Conservation (phyloP, 1,284 basidiomycete genomes). For the Fomitiporia mediterranea region DNA sequence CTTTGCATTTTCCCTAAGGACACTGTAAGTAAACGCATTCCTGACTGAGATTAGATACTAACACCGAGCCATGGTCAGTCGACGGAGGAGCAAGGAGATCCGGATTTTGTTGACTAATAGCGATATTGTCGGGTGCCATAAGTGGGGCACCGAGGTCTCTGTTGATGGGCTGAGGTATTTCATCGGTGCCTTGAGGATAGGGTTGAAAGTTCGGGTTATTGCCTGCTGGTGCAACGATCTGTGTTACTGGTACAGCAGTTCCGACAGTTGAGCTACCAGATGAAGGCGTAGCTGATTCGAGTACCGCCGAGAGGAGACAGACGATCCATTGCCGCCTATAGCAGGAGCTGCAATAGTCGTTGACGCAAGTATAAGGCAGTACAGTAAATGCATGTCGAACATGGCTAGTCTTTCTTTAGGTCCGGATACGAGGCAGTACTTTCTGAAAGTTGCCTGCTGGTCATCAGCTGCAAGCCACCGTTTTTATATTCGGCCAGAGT, state of each 20-base stretch:
- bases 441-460: too few relatives aligned
- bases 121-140: constrained; percentile 53
- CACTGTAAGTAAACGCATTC: constrained; percentile 27
- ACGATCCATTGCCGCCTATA: background rate
- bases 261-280: background rate
- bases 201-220: constrained; percentile 46
- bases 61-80: constrained; percentile 44
- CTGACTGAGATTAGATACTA: constrained; percentile 29
- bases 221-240: constrained; percentile 43
- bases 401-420: too few relatives aligned
- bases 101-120: constrained; percentile 43
- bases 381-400: background rate
- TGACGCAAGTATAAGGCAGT: constrained; percentile 2
- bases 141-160: constrained; percentile 45
- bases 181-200: constrained; percentile 33
- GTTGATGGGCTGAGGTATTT: constrained; percentile 33
- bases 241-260: constrained; percentile 6
- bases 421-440: too few relatives aligned
- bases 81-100: constrained; percentile 48
- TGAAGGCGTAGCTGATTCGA: background rate
- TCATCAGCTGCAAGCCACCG: too few relatives aligned
- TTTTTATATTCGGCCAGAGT: too few relatives aligned
- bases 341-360: constrained; percentile 3
- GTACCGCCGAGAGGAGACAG: background rate
- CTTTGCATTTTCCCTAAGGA: constrained; percentile 50